Evolutionary conservation across 805 yeast genomes (phyloP).

Genomic region (Yamadazyma olivae): DNA sequence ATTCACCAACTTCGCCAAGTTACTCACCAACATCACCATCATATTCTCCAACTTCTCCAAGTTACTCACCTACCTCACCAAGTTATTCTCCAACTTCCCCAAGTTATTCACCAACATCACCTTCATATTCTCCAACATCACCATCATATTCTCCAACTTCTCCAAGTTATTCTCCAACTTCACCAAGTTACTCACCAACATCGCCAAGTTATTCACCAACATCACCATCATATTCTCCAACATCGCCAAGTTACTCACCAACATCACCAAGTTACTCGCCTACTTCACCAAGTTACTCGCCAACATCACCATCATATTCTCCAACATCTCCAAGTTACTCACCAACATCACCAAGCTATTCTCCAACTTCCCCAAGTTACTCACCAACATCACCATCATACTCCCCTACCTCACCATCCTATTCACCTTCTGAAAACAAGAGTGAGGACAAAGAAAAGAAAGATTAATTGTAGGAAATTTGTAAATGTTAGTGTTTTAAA

Average conservation of each 20-base stretch:
- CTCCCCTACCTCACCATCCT: slow-evolving; percentile 70
- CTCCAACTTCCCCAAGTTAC: slow-evolving; percentile 48
- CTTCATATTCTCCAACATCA: slow-evolving; percentile 62
- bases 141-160: slow-evolving; percentile 80
- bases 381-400: slow-evolving; percentile 78
- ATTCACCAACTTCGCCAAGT: slow-evolving; percentile 74
- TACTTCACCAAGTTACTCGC: slow-evolving; percentile 70
- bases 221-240: slow-evolving; percentile 69
- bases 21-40: slow-evolving; percentile 70
- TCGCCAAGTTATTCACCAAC: slow-evolving; percentile 75
- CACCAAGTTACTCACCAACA: slow-evolving; percentile 58
- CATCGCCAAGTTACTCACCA: slow-evolving; percentile 60
- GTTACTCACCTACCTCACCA: slow-evolving; percentile 57
- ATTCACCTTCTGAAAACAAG: slow-evolving; percentile 35
- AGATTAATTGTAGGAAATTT: slow-evolving; percentile 5
- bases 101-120: slow-evolving; percentile 52
- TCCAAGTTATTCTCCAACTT: slow-evolving; percentile 52
- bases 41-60: slow-evolving; percentile 69
- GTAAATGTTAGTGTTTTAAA: too few species aligned
- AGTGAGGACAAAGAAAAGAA: slow-evolving; percentile 28
- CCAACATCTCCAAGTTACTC: slow-evolving; percentile 70
- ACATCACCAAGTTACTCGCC: slow-evolving; percentile 68
- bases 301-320: slow-evolving; percentile 74
- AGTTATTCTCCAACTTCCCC: slow-evolving; percentile 74
- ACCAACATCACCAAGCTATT: slow-evolving; percentile 73